A percentile compares a stretch with the other conserved stretches of the same genome.
Conservation (phyloP, 768 basidiomycete genomes). For the Artomyces pyxidatus region DNA sequence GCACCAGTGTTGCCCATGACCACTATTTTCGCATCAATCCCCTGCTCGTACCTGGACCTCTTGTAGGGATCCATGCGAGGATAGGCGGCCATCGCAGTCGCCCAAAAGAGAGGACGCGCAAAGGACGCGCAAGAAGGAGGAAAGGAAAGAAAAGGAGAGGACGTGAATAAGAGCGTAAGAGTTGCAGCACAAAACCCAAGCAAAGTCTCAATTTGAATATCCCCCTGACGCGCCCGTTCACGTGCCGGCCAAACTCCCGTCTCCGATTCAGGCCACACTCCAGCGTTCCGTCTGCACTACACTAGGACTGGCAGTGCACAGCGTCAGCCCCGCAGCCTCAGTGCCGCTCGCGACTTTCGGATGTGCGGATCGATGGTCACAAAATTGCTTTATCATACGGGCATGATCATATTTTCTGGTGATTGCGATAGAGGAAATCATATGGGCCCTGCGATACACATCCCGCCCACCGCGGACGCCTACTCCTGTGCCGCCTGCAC, state of each 20-base stretch:
- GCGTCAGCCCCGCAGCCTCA: not conserved
- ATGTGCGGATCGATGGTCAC: not conserved
- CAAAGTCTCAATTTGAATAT: constrained; percentile 6
- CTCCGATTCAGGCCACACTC: too few species aligned
- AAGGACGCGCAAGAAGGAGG: constrained; percentile 42
- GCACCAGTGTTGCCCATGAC: constrained; percentile 79
- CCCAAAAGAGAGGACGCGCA: constrained; percentile 17
- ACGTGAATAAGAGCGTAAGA: constrained; percentile 25
- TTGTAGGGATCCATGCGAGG: constrained; percentile 57
- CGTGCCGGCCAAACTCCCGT: not conserved
- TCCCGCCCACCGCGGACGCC: constrained; percentile 24
- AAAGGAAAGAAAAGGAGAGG: constrained; percentile 24
- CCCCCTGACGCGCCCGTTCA: not conserved
- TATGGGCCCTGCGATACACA: constrained; percentile 22
- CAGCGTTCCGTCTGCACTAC: too few species aligned
- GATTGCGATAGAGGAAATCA: constrained; percentile 23
- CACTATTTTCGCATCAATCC: constrained; percentile 92
- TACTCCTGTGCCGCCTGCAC: constrained; percentile 59
- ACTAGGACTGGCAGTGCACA: too few species aligned
- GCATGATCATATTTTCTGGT: constrained; percentile 8
- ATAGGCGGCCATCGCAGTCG: constrained; percentile 46
- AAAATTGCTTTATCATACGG: not conserved
- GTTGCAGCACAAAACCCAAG: constrained; percentile 14
- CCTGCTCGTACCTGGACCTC: constrained; percentile 66
- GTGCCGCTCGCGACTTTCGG: not conserved